A percentile compares a stretch with the other conserved stretches of the same genome.
Conservation (phyloP, 148 eudicot species). For the Cornus controversa region DNA sequence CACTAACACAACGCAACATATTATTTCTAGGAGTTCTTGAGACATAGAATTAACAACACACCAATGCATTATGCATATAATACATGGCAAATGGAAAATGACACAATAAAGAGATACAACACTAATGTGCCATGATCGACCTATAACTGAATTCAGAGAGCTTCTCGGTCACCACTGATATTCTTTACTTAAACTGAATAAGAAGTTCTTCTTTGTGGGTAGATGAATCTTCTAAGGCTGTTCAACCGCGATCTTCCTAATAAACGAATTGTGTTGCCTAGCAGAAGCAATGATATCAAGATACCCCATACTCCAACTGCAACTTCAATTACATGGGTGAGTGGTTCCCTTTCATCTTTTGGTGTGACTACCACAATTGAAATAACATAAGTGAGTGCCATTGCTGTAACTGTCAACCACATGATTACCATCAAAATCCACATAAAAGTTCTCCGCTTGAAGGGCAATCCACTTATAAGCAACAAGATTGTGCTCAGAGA, state of each 20-base stretch:
- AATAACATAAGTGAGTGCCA: not conserved
- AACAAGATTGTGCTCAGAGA: slow-evolving; percentile 1
- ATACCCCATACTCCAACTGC: not conserved
- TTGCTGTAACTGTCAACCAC: slow-evolving; percentile 7
- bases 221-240: too few species aligned
- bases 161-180: too few species aligned
- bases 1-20: too few species aligned
- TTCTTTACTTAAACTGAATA: too few species aligned
- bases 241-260: not conserved
- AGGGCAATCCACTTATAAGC: slow-evolving; percentile 3
- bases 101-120: too few species aligned
- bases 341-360: not conserved
- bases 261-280: not conserved
- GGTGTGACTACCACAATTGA: slow-evolving; percentile 4
- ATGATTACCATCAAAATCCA: not conserved
- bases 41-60: too few species aligned
- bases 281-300: not conserved
- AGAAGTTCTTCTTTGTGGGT: too few species aligned
- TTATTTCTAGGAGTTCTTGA: too few species aligned
- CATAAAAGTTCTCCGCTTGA: not conserved
- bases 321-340: not conserved
- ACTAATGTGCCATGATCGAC: too few species aligned
- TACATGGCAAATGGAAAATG: too few species aligned
- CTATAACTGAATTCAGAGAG: too few species aligned
- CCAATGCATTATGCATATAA: too few species aligned